These are phyloP conservation scores for Stromatinia cepivora DNA, from an alignment of 2,329 filamentous ascomycete species.

Conservation along the genomic window DNA sequence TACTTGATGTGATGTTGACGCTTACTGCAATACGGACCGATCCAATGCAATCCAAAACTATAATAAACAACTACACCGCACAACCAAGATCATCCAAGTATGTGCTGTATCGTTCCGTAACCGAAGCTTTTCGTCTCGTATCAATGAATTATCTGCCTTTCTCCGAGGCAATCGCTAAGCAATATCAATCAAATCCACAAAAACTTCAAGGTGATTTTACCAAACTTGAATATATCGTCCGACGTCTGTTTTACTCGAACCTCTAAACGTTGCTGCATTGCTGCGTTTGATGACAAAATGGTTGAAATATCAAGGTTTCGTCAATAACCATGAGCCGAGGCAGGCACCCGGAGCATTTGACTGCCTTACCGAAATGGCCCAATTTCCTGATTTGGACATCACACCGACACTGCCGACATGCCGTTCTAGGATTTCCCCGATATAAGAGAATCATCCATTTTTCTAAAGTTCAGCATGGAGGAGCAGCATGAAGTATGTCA, in stretches of 20 bases:
- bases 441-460: background rate
- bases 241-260: constrained; percentile 10
- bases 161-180: constrained; percentile 11
- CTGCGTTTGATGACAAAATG: background rate
- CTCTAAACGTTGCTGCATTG: constrained; percentile 1
- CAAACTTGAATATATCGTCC: constrained; percentile 8
- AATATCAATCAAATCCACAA: constrained; percentile 19
- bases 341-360: background rate
- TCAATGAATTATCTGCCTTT: background rate
- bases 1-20: constrained; percentile 2
- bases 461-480: background rate
- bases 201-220: constrained; percentile 14
- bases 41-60: background rate
- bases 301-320: background rate
- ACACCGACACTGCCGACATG: background rate
- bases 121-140: constrained; percentile 2
- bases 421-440: constrained; percentile 14
- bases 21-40: constrained; percentile 8
- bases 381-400: constrained; percentile 14
- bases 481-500: constrained; percentile 9
- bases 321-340: constrained; percentile 15
- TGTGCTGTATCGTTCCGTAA: background rate
- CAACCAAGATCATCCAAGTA: constrained; percentile 5
- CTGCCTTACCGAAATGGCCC: constrained; percentile 10
- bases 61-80: constrained; percentile 2